phyloP scores from a whole-genome alignment of 169 alveolate genomes.

The Miamiensis avidus region DNA sequence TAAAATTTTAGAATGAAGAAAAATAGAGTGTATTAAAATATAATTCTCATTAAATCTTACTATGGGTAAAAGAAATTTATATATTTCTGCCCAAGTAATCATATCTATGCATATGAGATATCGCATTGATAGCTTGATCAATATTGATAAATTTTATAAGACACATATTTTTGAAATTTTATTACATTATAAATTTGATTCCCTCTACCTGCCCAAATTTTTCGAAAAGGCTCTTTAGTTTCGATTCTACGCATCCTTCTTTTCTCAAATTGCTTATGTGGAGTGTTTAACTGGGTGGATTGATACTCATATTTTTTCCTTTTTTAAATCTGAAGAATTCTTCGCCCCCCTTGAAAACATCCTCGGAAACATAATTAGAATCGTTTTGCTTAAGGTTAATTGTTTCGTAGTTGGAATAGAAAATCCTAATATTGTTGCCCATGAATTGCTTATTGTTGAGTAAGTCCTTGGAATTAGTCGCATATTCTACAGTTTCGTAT shows the following conservation, averaged over 20 bases:
- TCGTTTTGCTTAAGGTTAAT: conserved; percentile 10
- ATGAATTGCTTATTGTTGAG: conserved; percentile 15
- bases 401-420: conserved; percentile 37
- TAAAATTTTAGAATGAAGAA: too few relatives aligned
- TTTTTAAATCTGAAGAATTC: conserved; percentile 25
- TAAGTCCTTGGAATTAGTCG: conserved; percentile 37
- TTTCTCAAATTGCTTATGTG: conserved; percentile 35
- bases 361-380: not conserved
- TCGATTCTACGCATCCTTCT: conserved; percentile 14
- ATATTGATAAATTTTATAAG: conserved; percentile 24
- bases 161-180: conserved; percentile 34
- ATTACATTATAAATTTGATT: not conserved
- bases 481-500: conserved; percentile 27
- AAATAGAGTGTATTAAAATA: too few relatives aligned
- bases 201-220: conserved; percentile 23
- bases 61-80: conserved; percentile 34
- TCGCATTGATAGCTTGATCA: conserved; percentile 45
- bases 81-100: conserved; percentile 40
- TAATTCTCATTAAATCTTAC: conserved; percentile 10
- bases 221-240: conserved; percentile 11
- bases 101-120: conserved; percentile 35
- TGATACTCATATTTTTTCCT: conserved; percentile 29
- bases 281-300: conserved; percentile 31
- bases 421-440: conserved; percentile 27
- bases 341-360: conserved; percentile 1